Evolutionary conservation across 2,329 filamentous ascomycete genomes (phyloP).

Genomic region (Triangularia verruculosa): DNA sequence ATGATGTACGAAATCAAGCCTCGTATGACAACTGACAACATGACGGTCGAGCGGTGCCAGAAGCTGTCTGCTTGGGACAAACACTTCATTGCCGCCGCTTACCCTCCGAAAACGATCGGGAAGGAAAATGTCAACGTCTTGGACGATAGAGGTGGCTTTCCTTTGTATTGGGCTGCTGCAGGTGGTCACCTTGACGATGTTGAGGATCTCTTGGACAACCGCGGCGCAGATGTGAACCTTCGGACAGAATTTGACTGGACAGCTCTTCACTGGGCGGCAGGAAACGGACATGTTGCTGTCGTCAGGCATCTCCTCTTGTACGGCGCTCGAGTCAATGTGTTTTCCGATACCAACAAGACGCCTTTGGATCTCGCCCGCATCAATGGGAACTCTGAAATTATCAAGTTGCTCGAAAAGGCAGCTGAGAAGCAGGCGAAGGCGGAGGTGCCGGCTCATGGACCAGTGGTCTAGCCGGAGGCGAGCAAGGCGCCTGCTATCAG

Average conservation of each 20-base stretch:
- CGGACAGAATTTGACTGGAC: neutral
- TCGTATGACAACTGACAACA: constrained; percentile 19
- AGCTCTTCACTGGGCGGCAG: neutral
- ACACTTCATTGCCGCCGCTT: constrained; percentile 20
- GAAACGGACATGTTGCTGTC: neutral
- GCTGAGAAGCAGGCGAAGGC: constrained; percentile 34
- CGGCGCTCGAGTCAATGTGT: neutral
- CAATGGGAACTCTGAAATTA: neutral
- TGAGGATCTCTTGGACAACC: neutral
- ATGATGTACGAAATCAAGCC: constrained; percentile 27
- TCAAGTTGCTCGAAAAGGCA: neutral
- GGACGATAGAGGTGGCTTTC: neutral
- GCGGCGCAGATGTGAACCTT: neutral
- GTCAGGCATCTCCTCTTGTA: neutral
- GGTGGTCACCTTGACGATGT: neutral
- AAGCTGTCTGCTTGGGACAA: constrained; percentile 25
- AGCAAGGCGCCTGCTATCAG: too few species aligned
- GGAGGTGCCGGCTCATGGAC: neutral
- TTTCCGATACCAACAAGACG: neutral
- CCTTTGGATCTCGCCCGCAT: neutral
- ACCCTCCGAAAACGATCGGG: constrained; percentile 12
- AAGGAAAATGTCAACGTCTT: constrained; percentile 22
- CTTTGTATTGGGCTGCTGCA: neutral
- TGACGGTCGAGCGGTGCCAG: constrained; percentile 15
- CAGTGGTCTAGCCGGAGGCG: too few species aligned